Evolutionary conservation across 352 stramenopile species (phyloP).

Genomic region (Elongisporangium prolatum): DNA sequence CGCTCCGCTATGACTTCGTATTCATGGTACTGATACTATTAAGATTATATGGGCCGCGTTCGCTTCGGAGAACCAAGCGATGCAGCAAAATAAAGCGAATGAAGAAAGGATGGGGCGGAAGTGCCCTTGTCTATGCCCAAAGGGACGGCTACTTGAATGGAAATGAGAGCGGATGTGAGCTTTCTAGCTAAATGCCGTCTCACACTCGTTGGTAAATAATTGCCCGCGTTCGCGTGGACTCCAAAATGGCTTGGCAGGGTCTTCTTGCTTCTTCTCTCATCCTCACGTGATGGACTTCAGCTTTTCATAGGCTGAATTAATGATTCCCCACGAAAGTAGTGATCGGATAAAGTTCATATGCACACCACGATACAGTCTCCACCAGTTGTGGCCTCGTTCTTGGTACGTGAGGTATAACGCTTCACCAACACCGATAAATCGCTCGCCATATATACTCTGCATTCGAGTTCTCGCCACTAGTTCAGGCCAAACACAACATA

Average conservation of each 20-base stretch:
- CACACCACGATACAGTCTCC: slow-evolving; percentile 77
- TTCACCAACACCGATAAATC: slow-evolving; percentile 48
- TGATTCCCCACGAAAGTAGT: slow-evolving; percentile 87
- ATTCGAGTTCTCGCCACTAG: slow-evolving; percentile 75
- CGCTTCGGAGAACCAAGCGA: not conserved
- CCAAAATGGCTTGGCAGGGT: not conserved
- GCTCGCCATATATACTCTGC: slow-evolving; percentile 74
- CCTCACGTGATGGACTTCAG: slow-evolving; percentile 72
- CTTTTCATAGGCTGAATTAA: slow-evolving; percentile 88
- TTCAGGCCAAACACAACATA: not conserved
- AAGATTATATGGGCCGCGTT: not conserved
- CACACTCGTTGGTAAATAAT: not conserved
- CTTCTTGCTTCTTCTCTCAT: not conserved
- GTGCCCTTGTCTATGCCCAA: not conserved
- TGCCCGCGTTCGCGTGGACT: not conserved
- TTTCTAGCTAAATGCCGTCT: not conserved
- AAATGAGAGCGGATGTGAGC: not conserved
- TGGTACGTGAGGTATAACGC: slow-evolving; percentile 66
- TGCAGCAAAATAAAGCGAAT: not conserved
- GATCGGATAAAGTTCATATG: slow-evolving; percentile 88
- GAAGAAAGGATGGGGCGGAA: not conserved
- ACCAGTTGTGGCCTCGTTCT: slow-evolving; percentile 56
- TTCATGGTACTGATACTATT: not conserved
- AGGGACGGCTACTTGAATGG: not conserved
- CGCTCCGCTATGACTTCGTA: not conserved